Percentiles rank a stretch among this genome's conserved stretches.
Conservation (phyloP, 2,329 filamentous ascomycete genomes). For the Rutstroemia sp. region DNA sequence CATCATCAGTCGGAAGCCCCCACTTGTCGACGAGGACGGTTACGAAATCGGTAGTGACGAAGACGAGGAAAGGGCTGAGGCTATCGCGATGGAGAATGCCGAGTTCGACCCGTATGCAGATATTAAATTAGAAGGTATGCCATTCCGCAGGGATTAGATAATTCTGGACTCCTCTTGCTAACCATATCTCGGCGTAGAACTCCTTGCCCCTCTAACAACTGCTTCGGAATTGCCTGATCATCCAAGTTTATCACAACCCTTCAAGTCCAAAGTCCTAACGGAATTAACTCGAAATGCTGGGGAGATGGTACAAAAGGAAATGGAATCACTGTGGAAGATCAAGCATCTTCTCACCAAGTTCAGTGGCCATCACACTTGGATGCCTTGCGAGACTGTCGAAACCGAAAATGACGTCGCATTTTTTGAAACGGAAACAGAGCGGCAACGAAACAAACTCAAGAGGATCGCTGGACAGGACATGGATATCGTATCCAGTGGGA, state of each 20-base stretch:
- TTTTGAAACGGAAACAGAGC: constrained; percentile 32
- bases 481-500: constrained; percentile 23
- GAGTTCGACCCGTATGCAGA: constrained; percentile 69
- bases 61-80: constrained; percentile 55
- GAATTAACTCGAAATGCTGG: constrained; percentile 63
- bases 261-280: constrained; percentile 64
- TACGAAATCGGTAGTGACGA: constrained; percentile 69
- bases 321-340: constrained; percentile 62
- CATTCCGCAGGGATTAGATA: not conserved
- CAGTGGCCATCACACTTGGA: constrained; percentile 67
- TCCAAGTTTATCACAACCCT: constrained; percentile 66
- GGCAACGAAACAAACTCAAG: constrained; percentile 18
- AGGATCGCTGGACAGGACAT: constrained; percentile 18
- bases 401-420: constrained; percentile 48
- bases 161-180: constrained; percentile 9
- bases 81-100: constrained; percentile 52
- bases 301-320: constrained; percentile 68
- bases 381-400: constrained; percentile 51
- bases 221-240: constrained; percentile 69
- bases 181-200: constrained; percentile 41
- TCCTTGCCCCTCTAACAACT: constrained; percentile 68
- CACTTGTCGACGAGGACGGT: constrained; percentile 68
- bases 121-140: constrained; percentile 62
- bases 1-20: constrained; percentile 68
- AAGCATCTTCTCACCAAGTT: constrained; percentile 67